A percentile compares a stretch with the other conserved stretches of the same genome.
Evolutionary conservation across 2,329 filamentous ascomycete genomes (phyloP).

Genomic region (Fusarium globosum): DNA sequence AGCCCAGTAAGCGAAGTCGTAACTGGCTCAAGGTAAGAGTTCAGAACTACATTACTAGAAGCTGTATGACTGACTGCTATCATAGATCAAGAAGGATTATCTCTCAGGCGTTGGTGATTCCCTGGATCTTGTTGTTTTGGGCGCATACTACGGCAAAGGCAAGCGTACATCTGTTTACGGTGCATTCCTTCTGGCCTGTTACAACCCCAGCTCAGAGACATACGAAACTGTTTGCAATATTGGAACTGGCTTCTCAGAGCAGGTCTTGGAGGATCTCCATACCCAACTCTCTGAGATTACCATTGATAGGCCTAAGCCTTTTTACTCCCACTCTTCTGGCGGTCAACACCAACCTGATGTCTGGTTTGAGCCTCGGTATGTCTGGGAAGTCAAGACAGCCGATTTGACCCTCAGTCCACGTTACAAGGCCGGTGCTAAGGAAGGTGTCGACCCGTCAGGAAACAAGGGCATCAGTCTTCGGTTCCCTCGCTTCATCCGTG

Average conservation of each 20-base stretch:
- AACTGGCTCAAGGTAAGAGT: slow-evolving; percentile 92
- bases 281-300: slow-evolving; percentile 77
- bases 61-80: slow-evolving; percentile 64
- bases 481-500: slow-evolving; percentile 92
- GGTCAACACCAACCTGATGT: slow-evolving; percentile 96
- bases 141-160: slow-evolving; percentile 92
- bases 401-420: slow-evolving; percentile 92
- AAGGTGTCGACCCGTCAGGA: slow-evolving; percentile 77
- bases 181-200: slow-evolving; percentile 94
- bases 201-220: slow-evolving; percentile 80
- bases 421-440: slow-evolving; percentile 89
- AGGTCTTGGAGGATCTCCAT: slow-evolving; percentile 89
- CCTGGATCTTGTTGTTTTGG: slow-evolving; percentile 93
- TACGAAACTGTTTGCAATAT: slow-evolving; percentile 99
- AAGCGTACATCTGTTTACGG: slow-evolving; percentile 97
- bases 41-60: slow-evolving; percentile 44
- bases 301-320: slow-evolving; percentile 93
- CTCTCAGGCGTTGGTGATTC: slow-evolving; percentile 94
- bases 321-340: slow-evolving; percentile 86
- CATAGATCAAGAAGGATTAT: slow-evolving; percentile 95
- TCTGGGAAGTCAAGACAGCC: slow-evolving; percentile 98
- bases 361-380: slow-evolving; percentile 94
- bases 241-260: slow-evolving; percentile 95
- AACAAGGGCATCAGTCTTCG: slow-evolving; percentile 86
- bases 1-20: slow-evolving; percentile 93